A percentile compares a stretch with the other conserved stretches of the same genome.
Conservation (phyloP, 257 asterid species). For the Verbascum thapsus region DNA sequence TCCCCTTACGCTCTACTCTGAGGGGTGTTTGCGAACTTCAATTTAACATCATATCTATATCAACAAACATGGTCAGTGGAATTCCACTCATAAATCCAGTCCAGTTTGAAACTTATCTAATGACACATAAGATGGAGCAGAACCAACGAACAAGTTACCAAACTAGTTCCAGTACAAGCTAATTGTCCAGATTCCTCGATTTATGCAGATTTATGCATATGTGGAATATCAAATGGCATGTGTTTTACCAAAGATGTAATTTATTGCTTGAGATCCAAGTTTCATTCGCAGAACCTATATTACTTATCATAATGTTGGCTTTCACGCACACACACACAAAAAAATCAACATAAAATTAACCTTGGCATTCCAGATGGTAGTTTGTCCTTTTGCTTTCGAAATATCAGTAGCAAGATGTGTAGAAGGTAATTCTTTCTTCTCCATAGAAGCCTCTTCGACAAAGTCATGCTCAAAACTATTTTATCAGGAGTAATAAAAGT, state of each 20-base stretch:
- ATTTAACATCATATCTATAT: neutral
- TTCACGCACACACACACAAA: slow-evolving; percentile 20
- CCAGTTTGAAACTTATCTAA: neutral
- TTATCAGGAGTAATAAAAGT: slow-evolving; percentile 30
- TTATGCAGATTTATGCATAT: neutral
- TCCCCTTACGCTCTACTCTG: neutral
- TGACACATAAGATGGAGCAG: neutral
- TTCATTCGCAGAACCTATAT: slow-evolving; percentile 15
- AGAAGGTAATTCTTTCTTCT: slow-evolving; percentile 42
- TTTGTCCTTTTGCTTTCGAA: slow-evolving; percentile 43
- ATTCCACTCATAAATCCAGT: slow-evolving; percentile 16
- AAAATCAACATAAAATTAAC: slow-evolving; percentile 39
- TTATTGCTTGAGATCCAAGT: slow-evolving; percentile 1
- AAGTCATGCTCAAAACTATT: slow-evolving; percentile 94
- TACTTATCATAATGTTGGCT: slow-evolving; percentile 14
- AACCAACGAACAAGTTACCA: neutral
- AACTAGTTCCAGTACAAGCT: neutral
- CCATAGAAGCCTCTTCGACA: slow-evolving; percentile 55
- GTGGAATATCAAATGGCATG: neutral
- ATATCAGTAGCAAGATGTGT: slow-evolving; percentile 41
- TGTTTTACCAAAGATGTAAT: neutral
- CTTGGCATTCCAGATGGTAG: slow-evolving; percentile 93
- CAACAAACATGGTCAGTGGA: neutral
- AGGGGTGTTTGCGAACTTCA: neutral
- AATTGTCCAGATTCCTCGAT: neutral